A percentile compares a stretch with the other conserved stretches of the same genome.
These are phyloP conservation scores for Neurospora sp. DNA, from an alignment of 495 filamentous ascomycete genomes.

Conservation along the genomic window DNA sequence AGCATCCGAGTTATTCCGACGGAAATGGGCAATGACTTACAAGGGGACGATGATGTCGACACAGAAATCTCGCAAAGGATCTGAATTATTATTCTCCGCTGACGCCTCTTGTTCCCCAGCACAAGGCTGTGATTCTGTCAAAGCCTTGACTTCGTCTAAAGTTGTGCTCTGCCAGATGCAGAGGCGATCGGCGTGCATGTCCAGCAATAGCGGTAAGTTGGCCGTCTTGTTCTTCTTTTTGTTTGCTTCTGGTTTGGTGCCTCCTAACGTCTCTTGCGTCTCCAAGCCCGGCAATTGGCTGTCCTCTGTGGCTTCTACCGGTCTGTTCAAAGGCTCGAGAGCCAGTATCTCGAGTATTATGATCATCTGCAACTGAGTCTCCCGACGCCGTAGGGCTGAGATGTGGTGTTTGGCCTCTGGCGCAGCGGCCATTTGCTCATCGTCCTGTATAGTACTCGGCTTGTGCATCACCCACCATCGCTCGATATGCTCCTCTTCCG, in stretches of 20 bases:
- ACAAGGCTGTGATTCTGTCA: slow-evolving; percentile 37
- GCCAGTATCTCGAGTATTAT: slow-evolving; percentile 81
- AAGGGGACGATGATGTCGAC: slow-evolving; percentile 90
- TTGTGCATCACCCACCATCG: slow-evolving; percentile 65
- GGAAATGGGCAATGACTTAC: slow-evolving; percentile 35
- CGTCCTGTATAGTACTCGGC: slow-evolving; percentile 22
- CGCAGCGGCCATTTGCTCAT: slow-evolving; percentile 24
- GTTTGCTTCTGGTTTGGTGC: slow-evolving; percentile 13
- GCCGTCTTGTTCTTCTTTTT: slow-evolving; percentile 32
- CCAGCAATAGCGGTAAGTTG: slow-evolving; percentile 50
- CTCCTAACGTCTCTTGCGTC: slow-evolving; percentile 12
- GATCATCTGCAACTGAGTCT: slow-evolving; percentile 87
- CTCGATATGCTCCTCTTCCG: slow-evolving; percentile 63
- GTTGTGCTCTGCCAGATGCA: slow-evolving; percentile 94
- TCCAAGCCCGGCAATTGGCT: slow-evolving; percentile 30
- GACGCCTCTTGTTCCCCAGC: slow-evolving; percentile 19
- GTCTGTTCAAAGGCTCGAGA: slow-evolving; percentile 45
- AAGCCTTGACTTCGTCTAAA: slow-evolving; percentile 40
- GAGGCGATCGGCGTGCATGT: slow-evolving; percentile 78
- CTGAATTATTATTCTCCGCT: slow-evolving; percentile 22
- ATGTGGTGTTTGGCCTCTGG: slow-evolving; percentile 47
- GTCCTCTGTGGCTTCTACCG: slow-evolving; percentile 26
- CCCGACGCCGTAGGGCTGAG: slow-evolving; percentile 56
- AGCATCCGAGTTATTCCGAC: background rate
- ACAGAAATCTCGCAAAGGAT: slow-evolving; percentile 59